Evolutionary conservation across 2,329 filamentous ascomycete genomes (phyloP), one percentile per base, ranked within the genome.

Genomic region (Cercospora sp.): DNA sequence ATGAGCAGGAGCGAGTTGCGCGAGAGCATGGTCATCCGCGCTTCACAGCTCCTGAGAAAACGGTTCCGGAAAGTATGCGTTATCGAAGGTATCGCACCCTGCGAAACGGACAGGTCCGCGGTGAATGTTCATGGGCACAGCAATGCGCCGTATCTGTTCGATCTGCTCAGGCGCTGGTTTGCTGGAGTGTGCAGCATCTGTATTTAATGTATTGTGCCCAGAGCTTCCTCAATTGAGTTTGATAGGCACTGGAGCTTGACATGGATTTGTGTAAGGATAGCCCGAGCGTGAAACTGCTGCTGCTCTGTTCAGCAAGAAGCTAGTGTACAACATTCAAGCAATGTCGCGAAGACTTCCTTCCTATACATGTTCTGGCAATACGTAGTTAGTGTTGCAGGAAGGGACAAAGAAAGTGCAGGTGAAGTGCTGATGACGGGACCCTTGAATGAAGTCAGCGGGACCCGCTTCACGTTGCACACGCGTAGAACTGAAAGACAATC

Each of bases 401-500:
- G n/a, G 48, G 36, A 16, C 13, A 55, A 55, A 26, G 48, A 55
- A 23, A 55, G 12, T 28, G 48, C 48, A 36, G 26, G 55, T 36
- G 55, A 59, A 59, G 28, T 59, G 55, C 10, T 20, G 55, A 1
- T n/a, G 36, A 42, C 36, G 36, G 30, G 55, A 59, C 55, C 55
- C 55, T 59, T 10, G 55, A 20, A 59, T 59, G 55, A 59, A 59
- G 55, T 59, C 55, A 59, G 55, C 55, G 55, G 55, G 55, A 59
- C 55, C 55, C 55, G 55, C 55, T 59, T 36, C 55, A 59, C 30
- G 55, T 36, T 33, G 28, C 55, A 36, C 28, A 13, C 55, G 55
- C 55, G 55, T 36, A 20, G 30, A 16, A 31, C 18, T 16, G 18
- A 33, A 31, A 31, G 55, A 36, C 55, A 59, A 23, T 20, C 55